Evolutionary conservation across 2,329 filamentous ascomycete species (phyloP), one percentile per base, ranked within the genome.

Genomic region (Atkinsonella hypoxylon): DNA sequence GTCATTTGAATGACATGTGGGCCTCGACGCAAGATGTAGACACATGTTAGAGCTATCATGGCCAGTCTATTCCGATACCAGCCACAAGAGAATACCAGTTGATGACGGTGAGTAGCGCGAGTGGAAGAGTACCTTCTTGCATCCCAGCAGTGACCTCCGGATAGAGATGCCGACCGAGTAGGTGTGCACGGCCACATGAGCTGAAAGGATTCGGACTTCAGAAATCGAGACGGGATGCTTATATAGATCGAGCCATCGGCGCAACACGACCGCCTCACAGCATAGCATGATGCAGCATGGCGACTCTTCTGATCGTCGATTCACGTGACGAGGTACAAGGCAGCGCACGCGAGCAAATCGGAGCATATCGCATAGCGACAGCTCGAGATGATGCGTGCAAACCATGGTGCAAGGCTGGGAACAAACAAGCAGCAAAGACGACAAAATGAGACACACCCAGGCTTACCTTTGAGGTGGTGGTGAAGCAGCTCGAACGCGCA

Each of bases 391-490:
- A 7, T 9, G 20, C 22, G 26, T 49, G 40, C 20, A 43, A 13
- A 2, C 18, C 17, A 49, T 6, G 26, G 20, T 5, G 40, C 32
- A 32, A 32, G 11, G 17, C 9, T 8, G 30, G 15, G n/a, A 22
- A 10, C n/a, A 36, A 34, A 26, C 2, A 11, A 45, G 30, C 18
- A 38, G 15, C 4, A 17, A 3, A 47, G n/a, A 41, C 41, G 5
- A 31, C 20, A 42, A 10, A 13, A 41, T 7, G 47, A 43, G 26
- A 45, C 2, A 46, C 2, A 30, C 12, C 11, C 8, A 47, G 5
- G 20, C 52, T 42, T 49, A 53, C 52, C 51, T 48, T 47, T 47
- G 48, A 12, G 49, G 52, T 32, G 49, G 52, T 34, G 52, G 52
- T 32, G 52, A 51, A 30, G 49, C 49, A 18, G 47, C 22, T 34